phyloP scores from a whole-genome alignment of 2,329 filamentous ascomycete genomes.

The Dactylellina leptospora region DNA sequence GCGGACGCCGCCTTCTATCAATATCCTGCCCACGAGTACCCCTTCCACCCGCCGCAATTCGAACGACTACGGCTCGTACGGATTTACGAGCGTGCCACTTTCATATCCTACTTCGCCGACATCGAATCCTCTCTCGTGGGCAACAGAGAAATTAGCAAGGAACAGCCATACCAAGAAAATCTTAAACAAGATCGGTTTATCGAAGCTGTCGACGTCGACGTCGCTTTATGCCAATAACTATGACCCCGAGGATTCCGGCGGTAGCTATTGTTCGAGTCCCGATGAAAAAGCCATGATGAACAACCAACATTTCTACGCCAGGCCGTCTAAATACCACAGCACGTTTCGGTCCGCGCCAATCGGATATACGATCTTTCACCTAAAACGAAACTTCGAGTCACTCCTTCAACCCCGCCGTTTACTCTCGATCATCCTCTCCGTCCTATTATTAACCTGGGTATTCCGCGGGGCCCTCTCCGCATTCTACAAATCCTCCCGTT shows the following conservation, averaged over 20 bases:
- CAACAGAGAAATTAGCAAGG: conserved; percentile 35
- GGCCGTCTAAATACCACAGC: conserved; percentile 47
- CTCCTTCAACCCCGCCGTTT: conserved; percentile 40
- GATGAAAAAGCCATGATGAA: conserved; percentile 47
- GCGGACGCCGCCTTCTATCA: conserved; percentile 43
- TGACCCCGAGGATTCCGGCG: conserved; percentile 22
- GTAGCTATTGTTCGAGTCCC: conserved; percentile 22
- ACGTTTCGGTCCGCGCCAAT: conserved; percentile 41
- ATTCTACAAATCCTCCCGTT: conserved; percentile 43
- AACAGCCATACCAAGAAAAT: conserved; percentile 40
- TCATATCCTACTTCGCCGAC: conserved; percentile 42
- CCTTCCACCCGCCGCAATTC: conserved; percentile 50
- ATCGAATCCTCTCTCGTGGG: conserved; percentile 33
- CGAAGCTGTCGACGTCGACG: conserved; percentile 32
- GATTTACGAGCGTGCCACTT: conserved; percentile 34
- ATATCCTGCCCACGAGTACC: conserved; percentile 33
- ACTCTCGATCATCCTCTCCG: conserved; percentile 30
- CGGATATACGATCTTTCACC: conserved; percentile 40
- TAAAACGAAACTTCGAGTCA: conserved; percentile 34
- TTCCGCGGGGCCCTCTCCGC: conserved; percentile 23
- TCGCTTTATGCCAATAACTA: no score
- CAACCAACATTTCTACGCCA: conserved; percentile 24
- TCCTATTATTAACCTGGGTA: conserved; percentile 33
- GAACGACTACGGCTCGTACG: conserved; percentile 27
- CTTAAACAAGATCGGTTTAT: conserved; percentile 33